Evolutionary conservation across 176 grass and related monocot species (phyloP), one percentile per base, ranked within the genome.

Genomic region (Juncus inflexus): DNA sequence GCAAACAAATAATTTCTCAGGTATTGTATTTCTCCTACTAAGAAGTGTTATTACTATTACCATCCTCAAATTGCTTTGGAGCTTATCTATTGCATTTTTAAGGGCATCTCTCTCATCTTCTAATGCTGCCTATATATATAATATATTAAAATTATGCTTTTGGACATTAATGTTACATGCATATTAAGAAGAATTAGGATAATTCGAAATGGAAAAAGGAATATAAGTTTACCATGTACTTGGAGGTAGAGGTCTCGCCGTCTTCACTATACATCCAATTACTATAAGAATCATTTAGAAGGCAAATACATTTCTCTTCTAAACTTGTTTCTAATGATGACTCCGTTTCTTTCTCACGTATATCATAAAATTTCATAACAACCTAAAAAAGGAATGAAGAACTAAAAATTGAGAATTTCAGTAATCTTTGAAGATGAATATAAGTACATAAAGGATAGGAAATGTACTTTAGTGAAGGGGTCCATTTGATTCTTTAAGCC

Each of bases 31-130:
- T 67, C 37, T 60, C 67, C 49, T 71, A 28, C 68, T 4, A 52
- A 70, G 35, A 37, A 70, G 55, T 37, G 19, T 28, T 28, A 28
- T 28, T 47, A 64, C 10, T 42, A 50, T 64, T 91, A 91, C 87
- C 92, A 97, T 91, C 63, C 75, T 86, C 76, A 97, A 79, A 74
- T 91, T 97, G 77, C 62, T 86, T 89, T 97, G 92, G 50, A 97
- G 85, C 64, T 96, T 96, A 16, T 78, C 61, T 28, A 91, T 86
- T 83, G 90, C 86, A 69, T 65, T 79, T 75, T 80, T 97, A 73
- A 97, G 77, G 49, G 82, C 70, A 41, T 89, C 80, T 63, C 74
- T 97, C 66, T 91, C 92, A 57, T 77, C 71, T 84, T 89, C 80
- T 74, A 97, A 75, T 81, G 84, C 89, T 60, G 82, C 85, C 92